Conservation (phyloP, 352 stramenopile genomes). For the Pythium periplocum region DNA sequence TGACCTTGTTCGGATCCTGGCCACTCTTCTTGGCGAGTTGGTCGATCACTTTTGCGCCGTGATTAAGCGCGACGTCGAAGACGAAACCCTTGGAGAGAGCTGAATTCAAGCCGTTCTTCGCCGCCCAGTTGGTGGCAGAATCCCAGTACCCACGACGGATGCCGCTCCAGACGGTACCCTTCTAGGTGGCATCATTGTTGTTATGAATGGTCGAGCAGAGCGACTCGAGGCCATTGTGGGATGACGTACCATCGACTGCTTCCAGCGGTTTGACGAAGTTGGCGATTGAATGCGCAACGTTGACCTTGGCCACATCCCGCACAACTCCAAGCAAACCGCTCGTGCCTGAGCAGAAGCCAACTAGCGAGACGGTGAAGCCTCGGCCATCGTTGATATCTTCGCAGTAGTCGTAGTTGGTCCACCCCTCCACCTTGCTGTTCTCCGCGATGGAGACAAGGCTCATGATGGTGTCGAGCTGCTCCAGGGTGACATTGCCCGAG, state of each 20-base stretch:
- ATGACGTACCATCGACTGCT: not conserved
- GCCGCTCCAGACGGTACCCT: conserved; percentile 6
- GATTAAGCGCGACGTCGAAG: conserved; percentile 8
- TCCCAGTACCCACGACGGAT: not conserved
- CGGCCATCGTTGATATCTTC: conserved; percentile 6
- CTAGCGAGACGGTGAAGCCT: conserved; percentile 8
- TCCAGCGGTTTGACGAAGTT: conserved; percentile 5
- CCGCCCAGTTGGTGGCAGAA: not conserved
- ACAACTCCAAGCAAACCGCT: conserved; percentile 9
- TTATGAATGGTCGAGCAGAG: too few species aligned
- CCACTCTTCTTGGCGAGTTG: too few species aligned
- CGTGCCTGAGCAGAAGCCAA: conserved; percentile 9
- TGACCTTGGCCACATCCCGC: conserved; percentile 1
- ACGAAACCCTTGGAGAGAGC: conserved; percentile 8
- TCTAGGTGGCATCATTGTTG: too few species aligned
- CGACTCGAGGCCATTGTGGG: too few species aligned
- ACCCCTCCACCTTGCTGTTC: conserved; percentile 7
- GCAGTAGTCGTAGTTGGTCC: conserved; percentile 11
- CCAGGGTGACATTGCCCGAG: not conserved
- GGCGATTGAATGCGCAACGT: conserved; percentile 1
- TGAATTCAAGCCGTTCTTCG: conserved; percentile 1
- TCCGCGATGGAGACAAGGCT: conserved; percentile 11
- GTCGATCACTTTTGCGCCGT: not conserved
- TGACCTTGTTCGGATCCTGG: too few species aligned
- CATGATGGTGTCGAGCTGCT: conserved; percentile 9